Evolutionary conservation across 1,284 basidiomycete genomes (phyloP), one percentile per base, ranked within the genome.

Genomic region (Pascua guehoae): DNA sequence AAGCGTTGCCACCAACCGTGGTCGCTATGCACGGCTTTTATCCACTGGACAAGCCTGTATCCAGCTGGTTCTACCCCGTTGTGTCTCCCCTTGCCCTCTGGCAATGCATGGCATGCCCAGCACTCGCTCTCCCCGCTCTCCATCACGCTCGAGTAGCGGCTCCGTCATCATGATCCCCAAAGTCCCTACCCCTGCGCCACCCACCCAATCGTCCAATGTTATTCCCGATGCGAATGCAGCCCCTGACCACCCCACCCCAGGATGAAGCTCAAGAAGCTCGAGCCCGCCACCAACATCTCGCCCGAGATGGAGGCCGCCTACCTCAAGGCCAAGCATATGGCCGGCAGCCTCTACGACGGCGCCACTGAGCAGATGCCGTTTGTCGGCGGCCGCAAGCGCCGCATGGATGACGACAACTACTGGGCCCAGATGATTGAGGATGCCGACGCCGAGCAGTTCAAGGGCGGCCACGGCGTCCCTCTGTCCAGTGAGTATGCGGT

Each of bases 381-480:
- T 57, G 81, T 83, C 63, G 88, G 87, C 66, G 88, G 87, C 66
- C 45, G 52, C 52, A 54, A 54, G 43, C 84, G 89, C 69, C 61
- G 53, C 38, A 53, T 60, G 47, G 43, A 50, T 17, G 61, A 61
- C 46, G 47, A 60, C 42, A 56, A 61, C 15, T 86, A 84, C 78
- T 91, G 89, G 88, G 89, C 89, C 4, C 91, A 93, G 78, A 72
- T 75, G 68, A 57, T 74, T 44, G 71, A 76, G 38, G 71, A 77
- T 52, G 64, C 68, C 60, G 41, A 50, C 47, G 36, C 45, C 15
- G 47, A 52, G 24, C 68, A 83, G 62, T 74, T 81, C 58, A 85
- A 88, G 61, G 88, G 86, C 56, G 92, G 91, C 42, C 95, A 98
- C 77, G 79, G 81, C 51, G 90, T 98, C 47, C 95, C 95, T 58